A percentile compares a stretch with the other conserved stretches of the same genome.
Evolutionary conservation across 176 grass and related monocot genomes (phyloP).

Genomic region (Avena atlantica): DNA sequence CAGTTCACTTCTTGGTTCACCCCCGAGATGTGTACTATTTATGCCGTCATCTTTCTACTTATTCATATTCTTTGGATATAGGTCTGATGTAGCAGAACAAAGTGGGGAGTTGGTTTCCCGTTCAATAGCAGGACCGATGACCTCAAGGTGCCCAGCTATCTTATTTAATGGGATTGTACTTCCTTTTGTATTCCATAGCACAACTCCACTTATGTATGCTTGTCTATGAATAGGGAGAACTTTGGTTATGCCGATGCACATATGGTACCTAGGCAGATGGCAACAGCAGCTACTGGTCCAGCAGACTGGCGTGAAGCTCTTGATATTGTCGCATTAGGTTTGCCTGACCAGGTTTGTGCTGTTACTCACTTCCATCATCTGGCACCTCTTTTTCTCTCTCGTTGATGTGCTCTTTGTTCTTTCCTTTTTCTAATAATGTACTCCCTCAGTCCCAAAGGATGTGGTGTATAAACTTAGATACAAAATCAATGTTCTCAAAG

Average conservation of each 20-base stretch:
- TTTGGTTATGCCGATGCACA: slow-evolving; percentile 70
- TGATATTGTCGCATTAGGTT: slow-evolving; percentile 84
- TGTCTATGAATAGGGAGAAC: slow-evolving; percentile 66
- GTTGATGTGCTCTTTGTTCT: neutral
- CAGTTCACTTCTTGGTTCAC: neutral
- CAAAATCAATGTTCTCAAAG: too few relatives aligned
- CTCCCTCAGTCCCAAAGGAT: neutral
- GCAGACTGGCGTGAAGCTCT: slow-evolving; percentile 97
- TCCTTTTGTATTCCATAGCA: slow-evolving; percentile 1
- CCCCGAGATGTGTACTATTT: neutral
- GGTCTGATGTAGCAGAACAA: slow-evolving; percentile 83
- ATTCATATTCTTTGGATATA: slow-evolving; percentile 41
- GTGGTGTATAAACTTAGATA: too few relatives aligned
- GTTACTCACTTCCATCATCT: slow-evolving; percentile 27
- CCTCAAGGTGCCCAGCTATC: slow-evolving; percentile 62
- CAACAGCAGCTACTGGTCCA: slow-evolving; percentile 59
- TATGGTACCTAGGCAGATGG: slow-evolving; percentile 66
- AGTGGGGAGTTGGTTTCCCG: slow-evolving; percentile 74
- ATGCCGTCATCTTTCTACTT: slow-evolving; percentile 15
- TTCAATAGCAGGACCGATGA: slow-evolving; percentile 67
- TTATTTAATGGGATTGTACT: slow-evolving; percentile 6
- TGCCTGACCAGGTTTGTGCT: slow-evolving; percentile 80
- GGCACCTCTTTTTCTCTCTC: neutral
- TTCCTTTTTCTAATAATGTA: slow-evolving; percentile 9
- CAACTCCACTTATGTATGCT: slow-evolving; percentile 32